Evolutionary conservation across 2,329 filamentous ascomycete species (phyloP), one percentile per base, ranked within the genome.

Genomic region (Akanthomyces uredinophilus): DNA sequence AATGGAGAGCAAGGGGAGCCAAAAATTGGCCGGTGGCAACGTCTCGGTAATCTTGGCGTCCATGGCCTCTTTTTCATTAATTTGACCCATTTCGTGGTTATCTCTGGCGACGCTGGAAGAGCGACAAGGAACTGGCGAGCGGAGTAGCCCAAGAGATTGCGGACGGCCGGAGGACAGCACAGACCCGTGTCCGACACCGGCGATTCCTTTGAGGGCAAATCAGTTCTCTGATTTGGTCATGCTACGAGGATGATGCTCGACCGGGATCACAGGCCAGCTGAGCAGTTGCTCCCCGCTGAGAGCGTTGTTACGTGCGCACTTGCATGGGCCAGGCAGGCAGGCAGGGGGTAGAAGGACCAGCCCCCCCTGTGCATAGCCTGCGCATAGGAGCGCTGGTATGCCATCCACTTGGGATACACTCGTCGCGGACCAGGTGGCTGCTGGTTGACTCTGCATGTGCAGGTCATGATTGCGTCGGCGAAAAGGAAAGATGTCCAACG

Each of bases 1-100:
- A 52, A 61, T 53, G 58, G 58, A 58, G 32, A 32, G 44, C 14
- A 39, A 60, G 44, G 41, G 51, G 49, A 61, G 58, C 46, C 46
- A 51, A 44, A 46, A 49, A 37, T 43, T 46, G 58, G 58, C 49
- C 58, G 49, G 58, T 60, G 58, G 58, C 58, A 16, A 60, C 49
- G 37, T 53, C 58, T 60, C 58, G 58, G 58, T 50, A 53, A 53
- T 60, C 58, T 60, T 43, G 39, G 43, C 27, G 18, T 20, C 20
- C 35, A 29, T 32, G 18, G 32, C 56, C 37, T 44, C 18, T 14
- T 35, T 22, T 5, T 27, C 41, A 16, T 8, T 41, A 32, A 22
- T 7, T 24, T 41, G 22, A 3, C 16, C 16, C 37, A 41, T 54
- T 54, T 11, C 20, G 27, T 14, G 20, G 22, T 53, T 6, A 24